These are phyloP conservation scores for Helenozyma baotianmanensis DNA, from an alignment of 805 yeast genomes.

Conservation along the genomic window DNA sequence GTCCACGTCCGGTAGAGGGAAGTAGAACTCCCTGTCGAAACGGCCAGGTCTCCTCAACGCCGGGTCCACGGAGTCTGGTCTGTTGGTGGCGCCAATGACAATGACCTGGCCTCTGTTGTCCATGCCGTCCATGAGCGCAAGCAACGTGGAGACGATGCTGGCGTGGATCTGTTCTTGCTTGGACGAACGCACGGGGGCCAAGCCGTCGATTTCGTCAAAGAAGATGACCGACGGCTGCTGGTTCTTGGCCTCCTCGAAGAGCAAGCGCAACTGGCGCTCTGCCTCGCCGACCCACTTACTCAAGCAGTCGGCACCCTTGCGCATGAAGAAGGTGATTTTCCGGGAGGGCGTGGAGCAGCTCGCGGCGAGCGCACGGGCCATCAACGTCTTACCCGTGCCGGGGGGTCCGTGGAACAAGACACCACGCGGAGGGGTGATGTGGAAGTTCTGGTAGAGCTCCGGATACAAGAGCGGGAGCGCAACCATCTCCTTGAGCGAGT, in stretches of 20 bases:
- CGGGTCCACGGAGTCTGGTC: conserved; percentile 98
- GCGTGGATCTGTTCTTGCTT: conserved; percentile 99
- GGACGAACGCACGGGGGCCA: conserved; percentile 96
- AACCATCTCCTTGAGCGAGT: conserved; percentile 95
- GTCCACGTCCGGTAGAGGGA: conserved; percentile 81
- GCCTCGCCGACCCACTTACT: conserved; percentile 99
- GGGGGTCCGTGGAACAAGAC: conserved; percentile 98
- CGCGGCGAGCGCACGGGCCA: conserved; percentile 97
- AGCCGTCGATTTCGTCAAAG: conserved; percentile 96
- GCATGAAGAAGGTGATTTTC: conserved; percentile 93
- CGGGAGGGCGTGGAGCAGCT: conserved; percentile 81
- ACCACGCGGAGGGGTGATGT: conserved; percentile 94
- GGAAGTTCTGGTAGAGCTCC: conserved; percentile 83
- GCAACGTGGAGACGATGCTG: conserved; percentile 87
- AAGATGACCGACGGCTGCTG: conserved; percentile 95
- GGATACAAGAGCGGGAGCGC: conserved; percentile 90
- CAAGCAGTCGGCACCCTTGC: conserved; percentile 96
- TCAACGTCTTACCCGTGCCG: conserved; percentile 96
- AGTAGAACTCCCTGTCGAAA: conserved; percentile 94
- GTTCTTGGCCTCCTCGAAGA: conserved; percentile 93
- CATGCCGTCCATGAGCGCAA: conserved; percentile 99
- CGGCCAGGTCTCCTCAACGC: conserved; percentile 96
- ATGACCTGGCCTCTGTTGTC: conserved; percentile 97
- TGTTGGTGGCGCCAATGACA: conserved; percentile 95
- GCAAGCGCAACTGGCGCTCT: conserved; percentile 82